These are phyloP conservation scores for Wickerhamiella occidentalis DNA, from an alignment of 805 yeast species.

Conservation along the genomic window DNA sequence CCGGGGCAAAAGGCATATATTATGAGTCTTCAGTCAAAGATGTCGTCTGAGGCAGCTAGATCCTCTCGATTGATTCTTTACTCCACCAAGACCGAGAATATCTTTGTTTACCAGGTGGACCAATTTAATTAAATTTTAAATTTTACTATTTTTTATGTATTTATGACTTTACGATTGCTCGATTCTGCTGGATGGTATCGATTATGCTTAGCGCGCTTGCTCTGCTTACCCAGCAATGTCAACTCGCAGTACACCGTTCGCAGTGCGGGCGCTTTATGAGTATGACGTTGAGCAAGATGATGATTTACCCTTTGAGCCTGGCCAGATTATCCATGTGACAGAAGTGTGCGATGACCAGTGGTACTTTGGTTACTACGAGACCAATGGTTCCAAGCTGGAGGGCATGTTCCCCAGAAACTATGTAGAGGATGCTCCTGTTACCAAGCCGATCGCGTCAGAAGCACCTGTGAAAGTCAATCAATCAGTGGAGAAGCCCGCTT, in stretches of 20 bases:
- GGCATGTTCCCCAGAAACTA: slow-evolving; percentile 78
- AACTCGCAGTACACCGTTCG: slow-evolving; percentile 38
- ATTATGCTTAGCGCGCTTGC: background rate
- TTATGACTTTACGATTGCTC: background rate
- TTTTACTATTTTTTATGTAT: background rate
- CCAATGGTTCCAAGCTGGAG: slow-evolving; percentile 23
- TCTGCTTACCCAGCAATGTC: background rate
- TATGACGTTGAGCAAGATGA: slow-evolving; percentile 67
- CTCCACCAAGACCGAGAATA: slow-evolving; percentile 65
- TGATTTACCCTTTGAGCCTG: slow-evolving; percentile 60
- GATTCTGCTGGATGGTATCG: background rate
- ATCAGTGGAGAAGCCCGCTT: too few relatives aligned
- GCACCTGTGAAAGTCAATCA: background rate
- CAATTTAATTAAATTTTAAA: slow-evolving; percentile 27
- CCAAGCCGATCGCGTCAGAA: background rate
- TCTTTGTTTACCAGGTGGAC: slow-evolving; percentile 55
- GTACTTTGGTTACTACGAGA: slow-evolving; percentile 56
- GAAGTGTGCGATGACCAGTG: slow-evolving; percentile 84
- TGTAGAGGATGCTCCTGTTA: slow-evolving; percentile 8
- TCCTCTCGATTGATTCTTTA: slow-evolving; percentile 59
- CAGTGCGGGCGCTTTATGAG: slow-evolving; percentile 54
- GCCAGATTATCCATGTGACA: slow-evolving; percentile 61
- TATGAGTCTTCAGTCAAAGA: slow-evolving; percentile 54
- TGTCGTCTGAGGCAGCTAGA: slow-evolving; percentile 56
- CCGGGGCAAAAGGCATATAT: slow-evolving; percentile 76